A percentile compares a stretch with the other conserved stretches of the same genome.
Evolutionary conservation across 2,329 filamentous ascomycete genomes (phyloP).

Genomic region (Arthrobotrys sphaeroides): DNA sequence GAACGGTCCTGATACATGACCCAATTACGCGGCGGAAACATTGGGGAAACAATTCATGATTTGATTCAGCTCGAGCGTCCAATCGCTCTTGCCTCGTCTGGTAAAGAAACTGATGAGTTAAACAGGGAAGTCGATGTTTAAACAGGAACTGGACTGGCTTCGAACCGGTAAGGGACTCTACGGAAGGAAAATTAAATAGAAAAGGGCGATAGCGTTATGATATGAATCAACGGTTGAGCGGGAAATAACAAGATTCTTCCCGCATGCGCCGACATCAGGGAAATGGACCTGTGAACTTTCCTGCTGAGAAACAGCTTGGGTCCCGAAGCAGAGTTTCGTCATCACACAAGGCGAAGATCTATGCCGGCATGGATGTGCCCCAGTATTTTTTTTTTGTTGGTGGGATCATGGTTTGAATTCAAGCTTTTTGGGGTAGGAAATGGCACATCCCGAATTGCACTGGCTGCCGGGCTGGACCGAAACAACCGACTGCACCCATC

Average conservation of each 20-base stretch:
- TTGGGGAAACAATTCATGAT: neutral
- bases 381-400: neutral
- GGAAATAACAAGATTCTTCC: neutral
- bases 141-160: neutral
- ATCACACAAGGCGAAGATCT: slow-evolving; percentile 5
- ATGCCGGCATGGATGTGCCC: slow-evolving; percentile 4
- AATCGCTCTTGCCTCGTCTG: slow-evolving; percentile 10
- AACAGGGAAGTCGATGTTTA: slow-evolving; percentile 10
- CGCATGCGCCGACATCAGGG: neutral
- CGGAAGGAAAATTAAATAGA: slow-evolving; percentile 1
- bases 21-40: slow-evolving; percentile 38
- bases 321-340: slow-evolving; percentile 14
- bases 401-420: slow-evolving; percentile 1
- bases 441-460: neutral
- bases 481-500: neutral
- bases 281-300: neutral
- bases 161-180: slow-evolving; percentile 7
- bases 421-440: neutral
- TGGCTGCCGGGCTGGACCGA: neutral
- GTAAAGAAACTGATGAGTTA: neutral
- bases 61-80: neutral
- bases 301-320: neutral
- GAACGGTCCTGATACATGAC: slow-evolving; percentile 26
- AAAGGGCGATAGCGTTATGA: neutral
- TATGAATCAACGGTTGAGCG: slow-evolving; percentile 1